These are phyloP conservation scores for Aspergillus conjunctus DNA, from an alignment of 495 filamentous ascomycete genomes.

Conservation along the genomic window DNA sequence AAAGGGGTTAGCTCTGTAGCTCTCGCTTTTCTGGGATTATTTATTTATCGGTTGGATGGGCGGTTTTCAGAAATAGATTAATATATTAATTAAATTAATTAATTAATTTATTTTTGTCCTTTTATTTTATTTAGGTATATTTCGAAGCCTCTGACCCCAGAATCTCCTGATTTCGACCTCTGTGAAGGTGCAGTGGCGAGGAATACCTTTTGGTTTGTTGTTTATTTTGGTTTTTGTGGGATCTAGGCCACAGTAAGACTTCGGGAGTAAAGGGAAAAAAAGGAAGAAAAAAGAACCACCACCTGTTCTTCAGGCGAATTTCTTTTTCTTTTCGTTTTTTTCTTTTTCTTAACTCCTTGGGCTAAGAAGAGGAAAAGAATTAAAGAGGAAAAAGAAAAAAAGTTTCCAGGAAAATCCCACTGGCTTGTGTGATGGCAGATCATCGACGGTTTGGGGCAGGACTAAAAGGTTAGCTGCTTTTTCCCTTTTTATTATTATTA, in stretches of 20 bases:
- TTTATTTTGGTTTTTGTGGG: background rate
- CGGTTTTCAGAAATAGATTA: background rate
- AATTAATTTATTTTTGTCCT: background rate
- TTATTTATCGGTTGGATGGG: constrained; percentile 4
- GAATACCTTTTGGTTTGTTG: background rate
- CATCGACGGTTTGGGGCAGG: constrained; percentile 21
- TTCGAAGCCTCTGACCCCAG: too few relatives aligned
- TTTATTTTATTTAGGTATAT: background rate
- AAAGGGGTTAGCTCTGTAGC: constrained; percentile 7
- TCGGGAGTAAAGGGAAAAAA: background rate
- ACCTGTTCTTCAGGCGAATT: background rate
- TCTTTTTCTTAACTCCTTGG: background rate
- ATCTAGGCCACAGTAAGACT: background rate
- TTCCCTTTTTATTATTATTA: too few relatives aligned
- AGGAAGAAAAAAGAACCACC: background rate
- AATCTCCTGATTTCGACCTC: too few relatives aligned
- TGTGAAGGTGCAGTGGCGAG: background rate
- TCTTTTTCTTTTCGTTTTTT: constrained; percentile 7
- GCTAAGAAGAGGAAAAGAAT: constrained; percentile 9
- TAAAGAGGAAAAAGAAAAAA: constrained; percentile 8
- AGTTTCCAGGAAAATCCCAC: constrained; percentile 4
- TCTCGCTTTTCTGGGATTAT: background rate
- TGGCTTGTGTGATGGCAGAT: constrained; percentile 27
- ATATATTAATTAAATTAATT: background rate
- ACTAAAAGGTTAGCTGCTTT: constrained; percentile 17